phyloP scores from a whole-genome alignment of 306 rosid species.

The Trifolium dubium region DNA sequence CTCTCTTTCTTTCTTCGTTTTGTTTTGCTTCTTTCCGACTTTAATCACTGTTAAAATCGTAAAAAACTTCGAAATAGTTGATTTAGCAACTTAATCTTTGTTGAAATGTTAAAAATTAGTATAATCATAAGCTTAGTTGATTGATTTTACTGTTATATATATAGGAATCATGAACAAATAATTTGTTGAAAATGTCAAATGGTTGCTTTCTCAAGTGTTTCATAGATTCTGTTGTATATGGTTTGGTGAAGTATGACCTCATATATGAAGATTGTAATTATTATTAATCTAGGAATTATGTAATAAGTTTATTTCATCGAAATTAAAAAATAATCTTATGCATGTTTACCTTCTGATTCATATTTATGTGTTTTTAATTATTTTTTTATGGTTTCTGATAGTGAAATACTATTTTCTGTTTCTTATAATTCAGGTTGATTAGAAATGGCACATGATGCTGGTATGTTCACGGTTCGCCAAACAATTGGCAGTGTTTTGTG shows the following conservation, averaged over 20 bases:
- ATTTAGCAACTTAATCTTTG: not conserved
- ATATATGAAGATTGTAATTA: not conserved
- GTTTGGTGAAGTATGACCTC: too few species aligned
- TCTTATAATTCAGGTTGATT: not conserved
- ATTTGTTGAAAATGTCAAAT: not conserved
- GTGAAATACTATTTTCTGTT: not conserved
- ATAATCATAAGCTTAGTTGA: too few species aligned
- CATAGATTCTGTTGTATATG: not conserved
- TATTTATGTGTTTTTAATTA: not conserved
- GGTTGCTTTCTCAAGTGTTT: too few species aligned
- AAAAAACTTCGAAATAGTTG: not conserved
- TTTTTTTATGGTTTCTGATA: not conserved
- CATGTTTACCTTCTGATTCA: not conserved
- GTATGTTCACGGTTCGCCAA: slow-evolving; percentile 13
- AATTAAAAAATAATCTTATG: not conserved
- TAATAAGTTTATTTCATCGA: not conserved
- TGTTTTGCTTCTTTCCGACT: too few species aligned
- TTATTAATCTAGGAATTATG: too few species aligned
- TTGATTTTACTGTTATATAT: not conserved
- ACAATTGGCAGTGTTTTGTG: slow-evolving; percentile 24
- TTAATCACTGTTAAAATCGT: not conserved
- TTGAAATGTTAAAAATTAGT: too few species aligned
- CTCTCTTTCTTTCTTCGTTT: not conserved
- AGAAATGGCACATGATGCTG: slow-evolving; percentile 6
- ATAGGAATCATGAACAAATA: not conserved